Conservation (phyloP, 345 rosid genomes). For the Microthlaspi erraticum region DNA sequence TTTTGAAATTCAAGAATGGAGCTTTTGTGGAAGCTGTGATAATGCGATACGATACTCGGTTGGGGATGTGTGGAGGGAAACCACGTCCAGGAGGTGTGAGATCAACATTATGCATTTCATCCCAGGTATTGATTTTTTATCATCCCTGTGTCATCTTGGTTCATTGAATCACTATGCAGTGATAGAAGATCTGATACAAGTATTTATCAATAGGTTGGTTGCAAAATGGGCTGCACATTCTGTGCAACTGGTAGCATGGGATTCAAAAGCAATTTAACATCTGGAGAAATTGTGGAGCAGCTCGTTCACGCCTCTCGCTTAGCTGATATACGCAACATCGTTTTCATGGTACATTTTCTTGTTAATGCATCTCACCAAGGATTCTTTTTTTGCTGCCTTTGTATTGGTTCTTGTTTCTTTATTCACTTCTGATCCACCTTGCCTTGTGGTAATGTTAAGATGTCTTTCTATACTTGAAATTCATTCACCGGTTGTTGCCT, state of each 20-base stretch:
- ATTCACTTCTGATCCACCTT: too few species aligned
- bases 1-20: slow-evolving; percentile 58
- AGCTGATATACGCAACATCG: slow-evolving; percentile 80
- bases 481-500: slow-evolving; percentile 8
- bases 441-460: background rate
- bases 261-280: slow-evolving; percentile 77
- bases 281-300: slow-evolving; percentile 96
- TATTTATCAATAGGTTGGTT: slow-evolving; percentile 73
- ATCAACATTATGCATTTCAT: slow-evolving; percentile 87
- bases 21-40: slow-evolving; percentile 93
- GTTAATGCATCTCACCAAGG: background rate
- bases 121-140: slow-evolving; percentile 62
- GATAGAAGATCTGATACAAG: slow-evolving; percentile 2
- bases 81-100: slow-evolving; percentile 87
- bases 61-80: slow-evolving; percentile 85
- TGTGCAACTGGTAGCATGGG: slow-evolving; percentile 99
- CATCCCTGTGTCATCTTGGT: background rate
- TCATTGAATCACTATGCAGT: slow-evolving; percentile 2
- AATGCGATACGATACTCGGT: slow-evolving; percentile 85
- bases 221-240: slow-evolving; percentile 98
- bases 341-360: slow-evolving; percentile 76
- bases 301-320: slow-evolving; percentile 85
- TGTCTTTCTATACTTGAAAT: background rate
- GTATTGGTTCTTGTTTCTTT: too few species aligned
- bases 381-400: background rate